Base-by-base conservation (phyloP, 192 early-diverging fungal genomes). In the Chytriomyces sp. region DNA sequence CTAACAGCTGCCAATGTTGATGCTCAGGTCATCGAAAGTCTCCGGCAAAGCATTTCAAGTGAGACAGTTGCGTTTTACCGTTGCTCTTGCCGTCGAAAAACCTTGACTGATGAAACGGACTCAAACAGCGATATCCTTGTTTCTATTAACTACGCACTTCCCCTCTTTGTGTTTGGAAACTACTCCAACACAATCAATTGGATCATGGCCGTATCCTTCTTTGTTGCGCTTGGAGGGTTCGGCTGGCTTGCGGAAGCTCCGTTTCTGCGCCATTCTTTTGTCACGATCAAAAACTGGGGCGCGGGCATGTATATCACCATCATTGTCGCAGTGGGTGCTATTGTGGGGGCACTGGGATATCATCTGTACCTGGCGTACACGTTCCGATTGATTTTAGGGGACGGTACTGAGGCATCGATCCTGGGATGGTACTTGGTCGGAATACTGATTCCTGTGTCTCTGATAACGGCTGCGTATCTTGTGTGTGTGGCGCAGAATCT, bases 381-480 rank as follows among this genome's bases (percentile, higher is more conserved):
- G 1, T 45, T 50, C 45, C 13, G 28, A 26, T 18, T 69, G 13
- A 16, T 20, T n/a, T n/a, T 64, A 26, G 64, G 26, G 13, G 64
- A 64, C 26, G 64, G 64, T 2, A 35, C n/a, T 13, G 26, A 13
- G 26, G n/a, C 64, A 35, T 59, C 16, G 13, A 69, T 69, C 4
- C 18, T 69, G 13, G 67, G 67, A n/a, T 69, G 67, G 67, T 69
- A 69, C 67, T 1, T 65, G 64, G 13, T 65, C 64, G 64, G 64
- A 3, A 65, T 65, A n/a, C 35, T 65, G n/a, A n/a, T 65, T n/a
- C 64, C 64, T 3, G 64, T 65, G 64, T 13, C 20, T 24, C 64
- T 65, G 11, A 16, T 65, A 1, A 2, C 20, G 20, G 64, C 64
- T 1, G 64, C 16, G 35, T n/a, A 2, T 0, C 16, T 16, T 13